Evolutionary conservation across 225 moss, liverwort and hornwort genomes (phyloP), one percentile per base, ranked within the genome.

Genomic region (Ulota crispa): DNA sequence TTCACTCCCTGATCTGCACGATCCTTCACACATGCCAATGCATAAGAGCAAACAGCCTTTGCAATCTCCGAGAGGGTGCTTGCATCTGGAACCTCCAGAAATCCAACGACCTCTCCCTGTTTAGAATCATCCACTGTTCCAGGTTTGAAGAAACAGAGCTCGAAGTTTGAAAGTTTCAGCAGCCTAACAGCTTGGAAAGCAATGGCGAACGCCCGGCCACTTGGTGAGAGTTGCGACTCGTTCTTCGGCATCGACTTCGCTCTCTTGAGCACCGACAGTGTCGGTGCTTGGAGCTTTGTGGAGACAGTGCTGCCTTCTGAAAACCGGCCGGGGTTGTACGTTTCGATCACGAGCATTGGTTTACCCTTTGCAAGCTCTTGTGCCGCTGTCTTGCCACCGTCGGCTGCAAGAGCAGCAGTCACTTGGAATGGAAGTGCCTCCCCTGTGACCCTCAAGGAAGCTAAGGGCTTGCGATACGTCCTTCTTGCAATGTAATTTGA

Each of bases 281-380:
- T 92, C 52, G 95, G 95, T 32, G 95, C 95, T 64, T 93, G 88
- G 43, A 97, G 91, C 88, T 95, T 95, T 9, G 96, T 93, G 69
- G 92, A 88, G 64, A 95, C 85, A 7, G 90, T 92, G 67, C 90
- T 93, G 41, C 89, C 89, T 68, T 95, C 90, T 32, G 87, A 88
- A 36, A 84, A 81, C 41, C 88, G 89, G 20, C 96, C 95, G 36
- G 93, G 93, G 80, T 92, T 90, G 72, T 86, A 92, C 21, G 95
- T 92, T 79, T 97, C 96, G 41, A 95, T 90, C 26, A 92, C 91
- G 83, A 97, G 89, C 79, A 93, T 73, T 19, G 87, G 24, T 83
- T 90, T 91, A 26, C 95, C 95, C 72, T 87, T 90, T 7, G 90
- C 84, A 54, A 97, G 90, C 84, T 95, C 96, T 78, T 97, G 92